Base-by-base conservation (phyloP, 2,329 filamentous ascomycete species). In the Drechslerella dactyloides region DNA sequence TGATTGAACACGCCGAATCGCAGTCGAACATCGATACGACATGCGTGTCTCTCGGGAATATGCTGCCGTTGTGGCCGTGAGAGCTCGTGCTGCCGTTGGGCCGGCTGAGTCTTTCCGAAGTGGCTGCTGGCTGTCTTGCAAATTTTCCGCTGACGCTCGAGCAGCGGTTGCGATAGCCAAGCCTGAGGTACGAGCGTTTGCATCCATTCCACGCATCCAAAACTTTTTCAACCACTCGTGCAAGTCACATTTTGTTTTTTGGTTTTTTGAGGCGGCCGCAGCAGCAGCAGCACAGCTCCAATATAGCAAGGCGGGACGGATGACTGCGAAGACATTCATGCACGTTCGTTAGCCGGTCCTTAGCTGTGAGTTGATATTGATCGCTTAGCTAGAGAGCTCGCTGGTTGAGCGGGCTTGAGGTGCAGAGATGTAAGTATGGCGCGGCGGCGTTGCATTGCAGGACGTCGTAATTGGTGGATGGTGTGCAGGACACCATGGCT, bases 101-200 rank as follows among this genome's bases (percentile, higher is more conserved):
- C 37, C 37, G 37, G 37, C n/a, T 42, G 37, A 42, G n/a, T 42
- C 37, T 42, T 42, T 42, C 37, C 37, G 37, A 42, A 42, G 37
- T 42, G 37, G 37, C 37, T 42, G 37, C 37, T 17, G 37, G 37
- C n/a, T 42, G 37, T 42, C 37, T 42, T 42, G 37, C 37, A 42
- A 42, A 42, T 42, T 42, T 42, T 42, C 37, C 37, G 37, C n/a
- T 15, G 37, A 42, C 37, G 37, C 37, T 42, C 37, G 37, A 42
- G 37, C 37, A 42, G 5, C 4, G 37, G 33, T 13, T 15, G 37
- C 37, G 37, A 42, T 13, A 42, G 13, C 37, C 37, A 42, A 2
- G 13, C 37, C 13, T 42, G 11, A n/a, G n/a, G n/a, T n/a, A n/a
- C 8, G 27, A 33, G 27, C 27, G 8, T 33, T n/a, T n/a, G n/a